Conservation (phyloP, 2,329 filamentous ascomycete genomes). For the Fusarium sp. region DNA sequence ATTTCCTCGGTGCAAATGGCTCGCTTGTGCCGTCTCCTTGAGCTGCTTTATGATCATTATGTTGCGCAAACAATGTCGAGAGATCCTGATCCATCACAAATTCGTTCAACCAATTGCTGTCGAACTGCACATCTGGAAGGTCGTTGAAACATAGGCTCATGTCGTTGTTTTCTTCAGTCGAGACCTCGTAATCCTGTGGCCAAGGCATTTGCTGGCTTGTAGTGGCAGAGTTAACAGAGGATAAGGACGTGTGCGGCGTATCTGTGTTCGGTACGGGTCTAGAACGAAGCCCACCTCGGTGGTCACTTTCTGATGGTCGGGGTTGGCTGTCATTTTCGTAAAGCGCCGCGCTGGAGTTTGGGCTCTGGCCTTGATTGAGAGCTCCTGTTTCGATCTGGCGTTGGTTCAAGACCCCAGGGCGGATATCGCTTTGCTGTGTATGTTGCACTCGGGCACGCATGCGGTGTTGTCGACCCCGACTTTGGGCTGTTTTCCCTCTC, state of each 20-base stretch:
- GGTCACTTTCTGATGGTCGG: too few species aligned
- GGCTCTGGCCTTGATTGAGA: not conserved
- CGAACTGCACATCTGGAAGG: not conserved
- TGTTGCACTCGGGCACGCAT: too few species aligned
- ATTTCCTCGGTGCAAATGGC: not conserved
- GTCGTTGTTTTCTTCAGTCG: not conserved
- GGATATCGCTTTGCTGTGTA: not conserved
- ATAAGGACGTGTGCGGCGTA: not conserved
- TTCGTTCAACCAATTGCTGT: not conserved
- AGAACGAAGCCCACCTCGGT: too few species aligned
- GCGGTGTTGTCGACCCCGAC: not conserved
- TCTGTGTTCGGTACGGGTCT: not conserved
- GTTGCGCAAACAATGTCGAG: not conserved
- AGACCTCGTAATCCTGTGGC: not conserved
- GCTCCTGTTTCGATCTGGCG: not conserved
- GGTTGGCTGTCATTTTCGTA: not conserved
- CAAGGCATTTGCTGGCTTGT: not conserved
- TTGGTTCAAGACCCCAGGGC: not conserved
- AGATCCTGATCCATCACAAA: not conserved
- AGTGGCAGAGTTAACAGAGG: not conserved
- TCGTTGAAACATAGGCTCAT: not conserved
- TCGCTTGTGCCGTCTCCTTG: not conserved
- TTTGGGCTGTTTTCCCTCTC: not conserved
- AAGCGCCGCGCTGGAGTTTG: too few species aligned
- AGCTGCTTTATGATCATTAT: not conserved